Conservation (phyloP, 2,329 filamentous ascomycete genomes). For the Chaetothyriales sp. region DNA sequence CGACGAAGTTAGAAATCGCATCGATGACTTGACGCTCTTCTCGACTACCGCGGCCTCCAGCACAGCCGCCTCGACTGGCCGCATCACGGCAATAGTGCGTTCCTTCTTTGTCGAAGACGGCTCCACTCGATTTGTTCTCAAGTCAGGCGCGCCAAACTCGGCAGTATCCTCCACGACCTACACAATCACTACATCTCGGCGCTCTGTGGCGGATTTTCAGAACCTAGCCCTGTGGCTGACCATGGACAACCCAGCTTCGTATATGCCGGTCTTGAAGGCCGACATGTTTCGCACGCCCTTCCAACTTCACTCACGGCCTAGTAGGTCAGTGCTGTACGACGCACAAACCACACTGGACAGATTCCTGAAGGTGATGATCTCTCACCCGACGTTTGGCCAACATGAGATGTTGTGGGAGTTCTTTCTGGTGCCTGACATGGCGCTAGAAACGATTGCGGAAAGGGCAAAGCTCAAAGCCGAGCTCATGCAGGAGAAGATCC, state of each 20-base stretch:
- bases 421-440: slow-evolving; percentile 88
- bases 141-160: slow-evolving; percentile 62
- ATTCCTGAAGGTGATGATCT: slow-evolving; percentile 73
- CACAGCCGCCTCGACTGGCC: slow-evolving; percentile 52
- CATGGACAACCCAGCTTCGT: slow-evolving; percentile 86
- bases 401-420: slow-evolving; percentile 99
- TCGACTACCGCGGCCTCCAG: slow-evolving; percentile 40
- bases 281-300: slow-evolving; percentile 62
- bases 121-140: slow-evolving; percentile 80
- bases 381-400: slow-evolving; percentile 82
- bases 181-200: slow-evolving; percentile 85
- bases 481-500: slow-evolving; percentile 66
- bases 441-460: slow-evolving; percentile 78
- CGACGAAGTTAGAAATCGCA: slow-evolving; percentile 89
- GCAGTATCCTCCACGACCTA: slow-evolving; percentile 60
- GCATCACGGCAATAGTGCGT: slow-evolving; percentile 83
- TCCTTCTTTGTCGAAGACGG: slow-evolving; percentile 97
- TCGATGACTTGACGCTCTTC: slow-evolving; percentile 83
- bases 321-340: slow-evolving; percentile 71
- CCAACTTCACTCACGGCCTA: slow-evolving; percentile 83
- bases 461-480: slow-evolving; percentile 77
- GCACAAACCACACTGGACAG: slow-evolving; percentile 75
- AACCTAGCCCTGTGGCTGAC: slow-evolving; percentile 71
- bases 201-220: slow-evolving; percentile 81
- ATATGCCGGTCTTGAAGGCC: slow-evolving; percentile 67